A percentile compares a stretch with the other conserved stretches of the same genome.
Conservation (phyloP, 2,329 filamentous ascomycete species). For the Myriosclerotinia duriaeana region DNA sequence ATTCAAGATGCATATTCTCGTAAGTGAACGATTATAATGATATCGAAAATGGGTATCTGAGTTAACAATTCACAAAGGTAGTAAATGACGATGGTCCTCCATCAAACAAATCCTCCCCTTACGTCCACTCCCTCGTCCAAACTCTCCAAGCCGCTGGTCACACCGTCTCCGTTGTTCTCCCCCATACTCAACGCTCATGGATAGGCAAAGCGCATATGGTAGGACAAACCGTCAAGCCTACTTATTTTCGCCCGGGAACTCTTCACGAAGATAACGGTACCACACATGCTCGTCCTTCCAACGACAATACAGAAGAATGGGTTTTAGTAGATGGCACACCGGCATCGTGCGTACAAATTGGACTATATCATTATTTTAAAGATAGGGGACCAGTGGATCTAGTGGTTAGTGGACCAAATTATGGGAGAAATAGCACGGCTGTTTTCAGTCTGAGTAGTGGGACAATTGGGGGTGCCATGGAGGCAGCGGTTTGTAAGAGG, state of each 20-base stretch:
- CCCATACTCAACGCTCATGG: conserved; percentile 91
- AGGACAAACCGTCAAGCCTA: conserved; percentile 78
- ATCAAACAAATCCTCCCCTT: conserved; percentile 74
- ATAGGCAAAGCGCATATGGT: conserved; percentile 98
- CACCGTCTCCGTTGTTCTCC: conserved; percentile 86
- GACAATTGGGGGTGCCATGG: conserved; percentile 73
- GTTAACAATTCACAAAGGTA: conserved; percentile 41
- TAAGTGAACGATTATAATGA: conserved; percentile 38
- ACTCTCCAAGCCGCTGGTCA: conserved; percentile 74
- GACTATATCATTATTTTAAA: conserved; percentile 75
- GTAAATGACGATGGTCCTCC: conserved; percentile 82
- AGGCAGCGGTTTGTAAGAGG: conserved; percentile 69
- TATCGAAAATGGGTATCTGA: not conserved
- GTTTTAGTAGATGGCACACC: conserved; percentile 78
- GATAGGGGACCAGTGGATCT: conserved; percentile 71
- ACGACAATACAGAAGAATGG: conserved; percentile 69
- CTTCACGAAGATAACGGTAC: conserved; percentile 65
- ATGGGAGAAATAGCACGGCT: conserved; percentile 78
- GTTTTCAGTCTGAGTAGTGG: conserved; percentile 77
- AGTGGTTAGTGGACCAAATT: conserved; percentile 79
- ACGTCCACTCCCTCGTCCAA: conserved; percentile 72
- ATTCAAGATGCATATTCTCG: conserved; percentile 51
- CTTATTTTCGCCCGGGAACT: conserved; percentile 73
- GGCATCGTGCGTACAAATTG: conserved; percentile 79
- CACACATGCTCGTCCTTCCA: conserved; percentile 58